Evolutionary conservation across 805 yeast species (phyloP), one percentile per base, ranked within the genome.

Genomic region (Danielozyma ontarioensis): DNA sequence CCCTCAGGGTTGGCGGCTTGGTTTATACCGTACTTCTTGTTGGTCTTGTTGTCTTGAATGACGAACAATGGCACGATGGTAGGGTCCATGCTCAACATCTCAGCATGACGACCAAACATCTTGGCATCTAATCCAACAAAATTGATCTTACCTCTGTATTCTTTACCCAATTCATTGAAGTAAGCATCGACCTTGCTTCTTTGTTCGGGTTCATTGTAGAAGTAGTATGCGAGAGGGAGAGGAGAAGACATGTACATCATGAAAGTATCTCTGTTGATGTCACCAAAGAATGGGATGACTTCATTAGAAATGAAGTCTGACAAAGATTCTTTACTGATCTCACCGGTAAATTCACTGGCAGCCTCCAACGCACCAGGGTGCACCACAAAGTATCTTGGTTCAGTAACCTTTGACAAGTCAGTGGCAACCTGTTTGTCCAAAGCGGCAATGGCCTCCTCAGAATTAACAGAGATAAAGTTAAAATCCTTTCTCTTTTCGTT

Each of bases 91-190:
- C 83, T 86, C 57, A 93, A 74, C 63, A 78, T 76, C 53, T 76
- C 81, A 37, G 96, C 96, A 55, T 90, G 97, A 61, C 74, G 76
- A 44, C 96, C 96, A 57, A 66, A 93, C 51, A 67, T 66, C 35
- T 69, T 53, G 37, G 95, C 95, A 52, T 90, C 89, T 50, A 93
- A 70, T 62, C 90, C 94, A 45, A 84, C 96, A 60, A 93, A 80
- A 69, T 83, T 85, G 46, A 88, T 61, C 55, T 76, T 72, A 42
- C 95, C 96, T 69, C 86, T 78, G 64, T 74, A 70, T 55, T 75
- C 64, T 66, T 81, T 80, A 51, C 90, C 94, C 51, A 83, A 64
- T 35, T 77, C 72, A 40, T 55, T 63, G 50, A 89, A 72, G 33
- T 66, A 54, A 28, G 68, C 67, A 30, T 64, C 64, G 45, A 76